Base-by-base conservation (phyloP, 805 yeast species). In the Saccharomyces cerevisiae region DNA sequence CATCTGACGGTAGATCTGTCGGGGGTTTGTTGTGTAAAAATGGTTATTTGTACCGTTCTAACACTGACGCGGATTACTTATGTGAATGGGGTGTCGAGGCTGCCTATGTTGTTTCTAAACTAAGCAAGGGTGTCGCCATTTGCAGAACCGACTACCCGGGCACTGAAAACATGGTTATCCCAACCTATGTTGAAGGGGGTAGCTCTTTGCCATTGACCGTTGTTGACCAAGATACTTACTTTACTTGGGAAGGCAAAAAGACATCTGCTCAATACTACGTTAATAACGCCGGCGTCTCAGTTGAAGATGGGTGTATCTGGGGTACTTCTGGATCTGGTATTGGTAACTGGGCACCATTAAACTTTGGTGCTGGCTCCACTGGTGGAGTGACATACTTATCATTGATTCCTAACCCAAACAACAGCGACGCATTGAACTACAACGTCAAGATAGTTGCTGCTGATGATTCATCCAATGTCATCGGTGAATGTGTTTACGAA, bases 71-170 rank as follows among this genome's bases (percentile, higher is more conserved):
- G 55, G 76, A 82, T 63, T 76, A 83, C 77, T 81, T 92, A 70
- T 92, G 99, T 80, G 91, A 80, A 70, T 88, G 96, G 95, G 98
- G 97, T 70, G 73, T 70, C 46, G 77, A 82, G 53, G 72, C 85
- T 53, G 96, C 96, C 51, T 70, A 73, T 52, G 92, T 87, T 63
- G 87, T 78, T 58, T 81, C 83, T 65, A 78, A 87, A 67, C 74
- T 90, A 57, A 67, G 71, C 60, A 69, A 84, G 59, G 79, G 78
- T 54, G 92, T 92, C 66, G 92, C 98, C 56, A 77, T 94, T 69
- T 94, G 99, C 81, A 87, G 97, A 79, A 92, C 99, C 61, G 99
- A 92, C 73, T 92, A 92, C 82, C 99, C 99, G 69, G 99, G 99
- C 78, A 85, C 97, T 61, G 99, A 92, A 79, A 90, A 91, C 82